Evolutionary conservation across 345 rosid genomes (phyloP).

Genomic region (Rubroshorea leprosula): DNA sequence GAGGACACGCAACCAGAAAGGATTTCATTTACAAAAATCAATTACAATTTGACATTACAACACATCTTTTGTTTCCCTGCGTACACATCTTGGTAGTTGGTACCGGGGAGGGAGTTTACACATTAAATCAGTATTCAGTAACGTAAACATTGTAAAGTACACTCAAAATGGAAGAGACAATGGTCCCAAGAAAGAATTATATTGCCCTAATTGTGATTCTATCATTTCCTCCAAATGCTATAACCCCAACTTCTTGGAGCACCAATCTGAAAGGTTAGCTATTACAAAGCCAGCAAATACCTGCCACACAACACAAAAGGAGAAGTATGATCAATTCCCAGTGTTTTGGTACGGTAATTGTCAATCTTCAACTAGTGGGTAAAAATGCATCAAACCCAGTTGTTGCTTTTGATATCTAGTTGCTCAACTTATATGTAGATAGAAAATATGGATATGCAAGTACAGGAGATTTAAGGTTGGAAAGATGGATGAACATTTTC

Average conservation of each 20-base stretch:
- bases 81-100: not conserved
- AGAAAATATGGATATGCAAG: no score
- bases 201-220: not conserved
- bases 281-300: constrained; percentile 94
- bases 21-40: constrained; percentile 25
- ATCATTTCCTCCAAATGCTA: constrained; percentile 32
- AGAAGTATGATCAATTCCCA: not conserved
- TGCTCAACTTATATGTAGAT: no score
- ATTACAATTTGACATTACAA: constrained; percentile 9
- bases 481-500: no score
- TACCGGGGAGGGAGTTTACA: not conserved
- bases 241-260: constrained; percentile 73
- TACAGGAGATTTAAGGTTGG: no score
- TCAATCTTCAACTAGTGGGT: no score
- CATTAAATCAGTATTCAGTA: constrained; percentile 6
- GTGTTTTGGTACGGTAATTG: not conserved
- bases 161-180: constrained; percentile 19
- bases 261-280: constrained; percentile 73
- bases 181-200: constrained; percentile 25
- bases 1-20: not conserved
- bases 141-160: no score
- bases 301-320: constrained; percentile 27
- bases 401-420: no score
- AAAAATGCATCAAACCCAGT: no score
- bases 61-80: constrained; percentile 7